These are phyloP conservation scores for Ustilago esculenta DNA, from an alignment of 1,284 basidiomycete genomes.

Conservation along the genomic window DNA sequence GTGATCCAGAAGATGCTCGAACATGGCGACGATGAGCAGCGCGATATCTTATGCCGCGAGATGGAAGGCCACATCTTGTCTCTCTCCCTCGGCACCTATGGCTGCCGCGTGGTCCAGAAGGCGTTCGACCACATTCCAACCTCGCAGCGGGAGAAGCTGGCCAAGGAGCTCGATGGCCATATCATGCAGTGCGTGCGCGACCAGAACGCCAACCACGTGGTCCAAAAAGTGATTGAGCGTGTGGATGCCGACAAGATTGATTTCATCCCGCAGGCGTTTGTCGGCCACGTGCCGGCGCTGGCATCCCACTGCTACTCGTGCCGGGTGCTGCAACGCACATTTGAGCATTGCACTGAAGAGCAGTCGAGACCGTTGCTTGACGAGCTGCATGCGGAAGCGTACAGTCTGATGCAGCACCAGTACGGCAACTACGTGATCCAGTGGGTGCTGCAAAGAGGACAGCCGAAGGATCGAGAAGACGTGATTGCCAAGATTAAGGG, in stretches of 20 bases:
- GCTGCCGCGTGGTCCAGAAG: conserved; percentile 74
- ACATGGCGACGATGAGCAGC: conserved; percentile 77
- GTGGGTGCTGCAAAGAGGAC: conserved; percentile 86
- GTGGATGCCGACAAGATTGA: conserved; percentile 77
- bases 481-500: conserved; percentile 81
- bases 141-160: conserved; percentile 40
- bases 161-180: conserved; percentile 79
- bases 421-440: conserved; percentile 89
- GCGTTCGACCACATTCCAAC: conserved; percentile 72
- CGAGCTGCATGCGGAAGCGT: conserved; percentile 79
- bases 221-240: conserved; percentile 67
- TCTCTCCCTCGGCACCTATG: conserved; percentile 92
- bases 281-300: conserved; percentile 82
- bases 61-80: conserved; percentile 83
- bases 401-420: conserved; percentile 67
- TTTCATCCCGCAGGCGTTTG: conserved; percentile 79
- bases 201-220: conserved; percentile 92
- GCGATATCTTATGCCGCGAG: conserved; percentile 75
- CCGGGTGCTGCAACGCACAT: conserved; percentile 90
- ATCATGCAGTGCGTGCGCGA: conserved; percentile 89
- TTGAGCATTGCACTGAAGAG: conserved; percentile 74
- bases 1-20: conserved; percentile 96
- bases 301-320: conserved; percentile 94
- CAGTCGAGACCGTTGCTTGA: conserved; percentile 81
- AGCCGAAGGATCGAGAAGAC: conserved; percentile 75